Conservation (phyloP, 495 filamentous ascomycete species). For the Trichoderma asperelloides region DNA sequence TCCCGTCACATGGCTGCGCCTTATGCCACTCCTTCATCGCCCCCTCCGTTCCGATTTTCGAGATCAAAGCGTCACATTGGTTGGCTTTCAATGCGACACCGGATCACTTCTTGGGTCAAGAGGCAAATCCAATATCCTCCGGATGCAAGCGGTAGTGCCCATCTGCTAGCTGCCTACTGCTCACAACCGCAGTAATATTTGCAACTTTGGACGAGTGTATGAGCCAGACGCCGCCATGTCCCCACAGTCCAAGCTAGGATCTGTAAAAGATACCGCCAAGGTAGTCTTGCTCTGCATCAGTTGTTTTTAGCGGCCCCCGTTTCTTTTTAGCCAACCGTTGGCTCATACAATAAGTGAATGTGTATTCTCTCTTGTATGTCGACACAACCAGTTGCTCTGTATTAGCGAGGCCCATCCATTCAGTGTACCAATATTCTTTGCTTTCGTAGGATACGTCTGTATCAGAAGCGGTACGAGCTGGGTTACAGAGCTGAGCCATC, state of each 20-base stretch:
- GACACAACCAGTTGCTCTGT: neutral
- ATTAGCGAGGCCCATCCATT: neutral
- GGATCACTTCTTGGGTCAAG: no score
- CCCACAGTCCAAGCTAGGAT: neutral
- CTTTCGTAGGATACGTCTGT: neutral
- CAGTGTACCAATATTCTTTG: neutral
- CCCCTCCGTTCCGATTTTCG: neutral
- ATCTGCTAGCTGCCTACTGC: no score
- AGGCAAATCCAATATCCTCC: no score
- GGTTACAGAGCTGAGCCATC: neutral
- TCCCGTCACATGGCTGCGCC: neutral
- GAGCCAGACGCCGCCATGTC: neutral
- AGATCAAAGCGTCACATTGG: neutral
- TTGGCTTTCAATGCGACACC: no score
- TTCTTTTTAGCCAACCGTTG: neutral
- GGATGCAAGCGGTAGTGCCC: no score
- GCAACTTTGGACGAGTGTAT: neutral
- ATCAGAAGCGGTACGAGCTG: neutral
- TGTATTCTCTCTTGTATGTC: neutral
- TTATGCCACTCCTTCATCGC: neutral
- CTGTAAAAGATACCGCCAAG: neutral
- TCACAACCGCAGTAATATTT: no score
- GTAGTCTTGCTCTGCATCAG: constrained; percentile 1
- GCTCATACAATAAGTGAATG: neutral
- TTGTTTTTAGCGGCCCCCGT: neutral